Evolutionary conservation across 768 basidiomycete genomes (phyloP).

Genomic region (Agrocybe chaxingu): DNA sequence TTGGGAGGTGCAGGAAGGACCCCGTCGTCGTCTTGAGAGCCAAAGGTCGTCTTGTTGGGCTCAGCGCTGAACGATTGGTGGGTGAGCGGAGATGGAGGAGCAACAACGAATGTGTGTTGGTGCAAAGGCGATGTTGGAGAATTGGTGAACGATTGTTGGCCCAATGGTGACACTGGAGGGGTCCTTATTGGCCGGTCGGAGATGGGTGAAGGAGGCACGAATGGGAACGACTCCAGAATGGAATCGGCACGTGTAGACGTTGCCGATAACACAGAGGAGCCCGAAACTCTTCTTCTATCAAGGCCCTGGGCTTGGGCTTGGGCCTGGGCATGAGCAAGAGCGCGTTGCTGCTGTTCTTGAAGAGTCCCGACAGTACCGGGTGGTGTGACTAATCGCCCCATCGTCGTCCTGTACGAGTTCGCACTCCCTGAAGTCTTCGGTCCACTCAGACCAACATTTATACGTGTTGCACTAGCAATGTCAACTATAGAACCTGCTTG

Average conservation of each 20-base stretch:
- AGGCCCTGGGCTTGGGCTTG: constrained; percentile 53
- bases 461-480: constrained; percentile 63
- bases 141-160: constrained; percentile 48
- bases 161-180: constrained; percentile 71
- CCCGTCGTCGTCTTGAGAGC: constrained; percentile 7
- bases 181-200: constrained; percentile 76
- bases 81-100: constrained; percentile 53
- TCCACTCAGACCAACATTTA: constrained; percentile 58
- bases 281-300: constrained; percentile 50
- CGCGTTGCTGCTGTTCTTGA: constrained; percentile 67
- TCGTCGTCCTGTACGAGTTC: constrained; percentile 54
- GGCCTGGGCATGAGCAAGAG: constrained; percentile 58
- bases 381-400: constrained; percentile 59
- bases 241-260: constrained; percentile 77
- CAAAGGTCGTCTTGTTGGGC: constrained; percentile 13
- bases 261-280: constrained; percentile 63
- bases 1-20: constrained; percentile 52
- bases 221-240: constrained; percentile 83
- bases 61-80: constrained; percentile 41
- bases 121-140: constrained; percentile 59
- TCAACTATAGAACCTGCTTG: constrained; percentile 57
- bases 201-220: constrained; percentile 87
- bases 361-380: constrained; percentile 33
- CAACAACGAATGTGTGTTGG: constrained; percentile 44
- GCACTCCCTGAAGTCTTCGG: constrained; percentile 34